Evolutionary conservation across 2,329 filamentous ascomycete species (phyloP), one percentile per base, ranked within the genome.

Genomic region (Phialophora expanda): DNA sequence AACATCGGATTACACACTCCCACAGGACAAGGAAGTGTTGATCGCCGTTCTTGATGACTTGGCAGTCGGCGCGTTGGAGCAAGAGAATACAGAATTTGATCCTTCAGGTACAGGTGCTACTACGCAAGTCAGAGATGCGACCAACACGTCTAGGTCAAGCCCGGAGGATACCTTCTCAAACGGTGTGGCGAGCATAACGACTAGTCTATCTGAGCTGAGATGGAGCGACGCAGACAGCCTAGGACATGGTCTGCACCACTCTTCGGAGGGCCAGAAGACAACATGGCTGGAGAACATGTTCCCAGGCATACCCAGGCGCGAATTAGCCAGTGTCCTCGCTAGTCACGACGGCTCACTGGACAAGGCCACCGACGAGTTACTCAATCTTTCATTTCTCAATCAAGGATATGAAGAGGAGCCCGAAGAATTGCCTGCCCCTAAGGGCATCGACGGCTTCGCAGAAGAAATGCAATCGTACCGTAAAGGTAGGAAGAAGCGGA

Each of bases 401-500:
- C 87, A 92, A 64, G 84, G 82, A 0, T 85, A 85, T 0, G 82
- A 86, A 61, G 81, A 85, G 17, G 78, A 78, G 44, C 79, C 76
- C 2, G 76, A 77, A 55, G 79, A 77, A 38, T 76, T 79, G 20
- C 73, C 80, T 4, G 75, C 81, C 1, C 80, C 83, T 1, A 94
- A 90, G 74, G 91, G 93, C 0, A 82, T 97, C n/a, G 92, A 97
- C 65, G 92, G 86, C 0, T 97, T 97, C 74, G 87, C 86, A 24
- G 83, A 86, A 46, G 83, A 84, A 75, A 76, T 0, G 73, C 74
- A 74, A 75, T 69, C 78, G 77, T 59, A 79, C 78, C 54, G 79
- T 9, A 71, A 71, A 44, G 38, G 64, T 4, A 64, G 76, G 51
- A 77, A 74, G 44, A 74, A 66, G 64, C 74, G 73, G 66, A 79